These are phyloP conservation scores for Zygosaccharomyces bailii DNA, from an alignment of 805 yeast genomes.

Conservation along the genomic window DNA sequence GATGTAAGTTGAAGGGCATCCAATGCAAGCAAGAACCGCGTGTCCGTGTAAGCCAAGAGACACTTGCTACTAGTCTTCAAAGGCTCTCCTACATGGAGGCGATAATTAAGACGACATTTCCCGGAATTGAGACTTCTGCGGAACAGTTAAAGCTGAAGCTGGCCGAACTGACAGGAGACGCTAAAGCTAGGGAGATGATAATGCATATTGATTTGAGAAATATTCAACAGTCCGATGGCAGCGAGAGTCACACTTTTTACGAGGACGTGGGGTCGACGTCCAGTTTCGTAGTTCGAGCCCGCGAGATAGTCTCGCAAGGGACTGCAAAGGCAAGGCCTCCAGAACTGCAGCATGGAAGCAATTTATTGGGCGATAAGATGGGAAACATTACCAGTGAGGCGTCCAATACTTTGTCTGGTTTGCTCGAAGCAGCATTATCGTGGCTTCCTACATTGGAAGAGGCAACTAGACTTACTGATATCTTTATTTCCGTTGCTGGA, in stretches of 20 bases:
- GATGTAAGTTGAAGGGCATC: constrained; percentile 6
- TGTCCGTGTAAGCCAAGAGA: no score
- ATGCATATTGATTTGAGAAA: constrained; percentile 11
- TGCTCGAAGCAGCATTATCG: constrained; percentile 8
- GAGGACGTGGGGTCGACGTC: constrained; percentile 14
- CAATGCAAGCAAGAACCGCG: constrained; percentile 10
- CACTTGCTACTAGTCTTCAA: constrained; percentile 5
- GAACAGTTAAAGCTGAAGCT: constrained; percentile 11
- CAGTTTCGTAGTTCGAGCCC: constrained; percentile 12
- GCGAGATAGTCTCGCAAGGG: constrained; percentile 11
- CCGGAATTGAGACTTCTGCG: constrained; percentile 10
- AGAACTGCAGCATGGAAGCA: not conserved
- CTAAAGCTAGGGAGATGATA: constrained; percentile 10
- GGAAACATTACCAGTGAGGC: constrained; percentile 8
- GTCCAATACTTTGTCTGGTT: constrained; percentile 2
- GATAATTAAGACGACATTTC: constrained; percentile 11
- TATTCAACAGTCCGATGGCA: constrained; percentile 11
- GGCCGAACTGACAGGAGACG: constrained; percentile 12
- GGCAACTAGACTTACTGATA: constrained; percentile 10
- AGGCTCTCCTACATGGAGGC: constrained; percentile 14
- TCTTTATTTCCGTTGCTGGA: constrained; percentile 14
- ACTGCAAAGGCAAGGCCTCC: not conserved
- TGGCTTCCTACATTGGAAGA: constrained; percentile 9
- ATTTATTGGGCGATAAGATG: not conserved
- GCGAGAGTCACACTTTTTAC: constrained; percentile 12